Percentiles rank a stretch among this genome's conserved stretches.
These are phyloP conservation scores for Saussurea involucrata DNA, from an alignment of 129 eudicot genomes.

Conservation along the genomic window DNA sequence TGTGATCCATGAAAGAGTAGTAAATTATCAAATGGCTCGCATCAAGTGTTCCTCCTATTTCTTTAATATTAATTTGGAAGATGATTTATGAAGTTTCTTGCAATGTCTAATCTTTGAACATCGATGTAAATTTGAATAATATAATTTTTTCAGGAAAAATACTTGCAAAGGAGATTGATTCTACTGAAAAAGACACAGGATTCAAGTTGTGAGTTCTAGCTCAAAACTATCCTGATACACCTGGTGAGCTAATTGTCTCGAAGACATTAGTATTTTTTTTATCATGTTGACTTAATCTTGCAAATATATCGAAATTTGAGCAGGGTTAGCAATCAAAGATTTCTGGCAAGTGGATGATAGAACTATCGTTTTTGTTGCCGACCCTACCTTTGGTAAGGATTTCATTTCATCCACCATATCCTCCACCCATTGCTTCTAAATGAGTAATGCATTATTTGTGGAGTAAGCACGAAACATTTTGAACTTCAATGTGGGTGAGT, in stretches of 20 bases:
- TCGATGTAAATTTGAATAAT: background rate
- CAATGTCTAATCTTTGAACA: background rate
- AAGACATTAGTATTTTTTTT: no score
- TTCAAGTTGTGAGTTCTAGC: constrained; percentile 89
- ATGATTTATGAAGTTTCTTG: background rate
- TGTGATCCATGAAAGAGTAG: background rate
- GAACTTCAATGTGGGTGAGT: constrained; percentile 87
- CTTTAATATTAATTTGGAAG: background rate
- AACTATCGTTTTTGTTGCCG: constrained; percentile 94
- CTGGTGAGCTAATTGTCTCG: constrained; percentile 43
- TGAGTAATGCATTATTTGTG: background rate
- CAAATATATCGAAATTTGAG: no score
- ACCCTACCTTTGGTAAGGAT: constrained; percentile 92
- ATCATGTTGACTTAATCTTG: no score
- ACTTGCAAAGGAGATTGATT: constrained; percentile 65
- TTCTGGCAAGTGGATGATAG: no score
- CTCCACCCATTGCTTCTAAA: background rate
- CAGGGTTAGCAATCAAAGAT: constrained; percentile 91
- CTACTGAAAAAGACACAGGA: constrained; percentile 86
- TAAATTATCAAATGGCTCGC: background rate
- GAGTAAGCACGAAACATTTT: constrained; percentile 63
- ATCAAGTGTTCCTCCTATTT: background rate
- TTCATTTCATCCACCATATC: background rate
- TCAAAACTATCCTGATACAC: constrained; percentile 97
- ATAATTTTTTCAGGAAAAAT: constrained; percentile 58